Conservation (phyloP, 306 rosid species). For the Cicer pinnatifidum region DNA sequence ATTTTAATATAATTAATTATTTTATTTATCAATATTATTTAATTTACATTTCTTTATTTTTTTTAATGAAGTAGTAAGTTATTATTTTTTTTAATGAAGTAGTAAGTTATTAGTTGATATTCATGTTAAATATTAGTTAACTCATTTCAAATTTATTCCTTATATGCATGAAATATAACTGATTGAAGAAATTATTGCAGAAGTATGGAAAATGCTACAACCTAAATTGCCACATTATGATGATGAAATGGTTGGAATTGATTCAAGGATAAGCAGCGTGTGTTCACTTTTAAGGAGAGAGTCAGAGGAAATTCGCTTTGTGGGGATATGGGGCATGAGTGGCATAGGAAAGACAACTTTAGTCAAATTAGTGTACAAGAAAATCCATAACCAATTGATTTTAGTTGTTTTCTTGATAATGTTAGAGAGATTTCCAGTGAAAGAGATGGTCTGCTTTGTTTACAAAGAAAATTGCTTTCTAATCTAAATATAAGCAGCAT, state of each 20-base stretch:
- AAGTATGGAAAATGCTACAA: conserved; percentile 9
- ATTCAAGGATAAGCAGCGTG: no score
- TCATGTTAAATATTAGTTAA: no score
- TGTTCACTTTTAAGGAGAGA: no score
- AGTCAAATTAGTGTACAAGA: neutral
- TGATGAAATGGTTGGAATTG: conserved; percentile 18
- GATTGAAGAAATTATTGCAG: conserved; percentile 27
- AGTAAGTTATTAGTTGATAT: no score
- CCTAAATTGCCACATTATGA: conserved; percentile 14
- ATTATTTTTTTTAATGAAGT: no score
- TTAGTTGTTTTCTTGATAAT: conserved; percentile 24
- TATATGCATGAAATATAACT: conserved; percentile 9
- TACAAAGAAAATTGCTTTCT: conserved; percentile 11
- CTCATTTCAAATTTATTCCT: neutral
- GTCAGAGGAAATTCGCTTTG: neutral
- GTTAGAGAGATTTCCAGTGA: conserved; percentile 10
- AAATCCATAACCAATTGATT: conserved; percentile 26
- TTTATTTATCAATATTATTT: no score
- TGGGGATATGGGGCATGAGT: conserved; percentile 39
- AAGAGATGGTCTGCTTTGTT: conserved; percentile 21
- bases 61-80: no score
- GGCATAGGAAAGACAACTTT: conserved; percentile 39
- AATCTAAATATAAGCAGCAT: neutral
- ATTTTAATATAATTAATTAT: no score
- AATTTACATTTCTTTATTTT: no score